Percentiles rank a stretch among this genome's conserved stretches.
These are phyloP conservation scores for Trichoderma sp. DNA, from an alignment of 2,329 filamentous ascomycete genomes.

Conservation along the genomic window DNA sequence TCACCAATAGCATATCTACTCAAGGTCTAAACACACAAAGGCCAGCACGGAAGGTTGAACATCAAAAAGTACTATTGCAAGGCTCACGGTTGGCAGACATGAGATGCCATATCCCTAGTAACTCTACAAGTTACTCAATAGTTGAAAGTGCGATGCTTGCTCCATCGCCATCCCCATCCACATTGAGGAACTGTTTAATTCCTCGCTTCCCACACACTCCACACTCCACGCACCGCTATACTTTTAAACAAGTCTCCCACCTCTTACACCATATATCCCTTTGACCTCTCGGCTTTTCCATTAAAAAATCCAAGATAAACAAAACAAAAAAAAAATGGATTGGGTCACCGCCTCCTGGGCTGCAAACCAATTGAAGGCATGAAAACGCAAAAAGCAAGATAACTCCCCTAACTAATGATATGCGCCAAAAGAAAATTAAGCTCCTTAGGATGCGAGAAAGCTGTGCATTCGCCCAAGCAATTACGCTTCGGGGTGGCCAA, in stretches of 20 bases:
- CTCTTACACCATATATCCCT: slow-evolving; percentile 18
- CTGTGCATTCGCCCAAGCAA: slow-evolving; percentile 20
- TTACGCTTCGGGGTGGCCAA: slow-evolving; percentile 6
- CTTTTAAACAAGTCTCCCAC: slow-evolving; percentile 15
- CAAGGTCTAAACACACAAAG: neutral
- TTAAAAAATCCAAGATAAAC: slow-evolving; percentile 24
- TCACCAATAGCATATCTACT: neutral
- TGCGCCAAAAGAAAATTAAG: slow-evolving; percentile 31
- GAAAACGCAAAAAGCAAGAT: slow-evolving; percentile 25
- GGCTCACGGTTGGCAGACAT: neutral
- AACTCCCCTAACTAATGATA: slow-evolving; percentile 28
- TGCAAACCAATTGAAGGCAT: slow-evolving; percentile 29
- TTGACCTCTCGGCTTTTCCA: slow-evolving; percentile 18
- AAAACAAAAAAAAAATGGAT: slow-evolving; percentile 10
- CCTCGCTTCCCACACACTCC: slow-evolving; percentile 1
- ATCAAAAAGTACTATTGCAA: slow-evolving; percentile 19
- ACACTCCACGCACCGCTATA: neutral
- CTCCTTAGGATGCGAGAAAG: slow-evolving; percentile 28
- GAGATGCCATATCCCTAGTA: slow-evolving; percentile 13
- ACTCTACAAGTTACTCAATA: slow-evolving; percentile 14
- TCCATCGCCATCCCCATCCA: neutral
- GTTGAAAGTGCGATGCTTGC: slow-evolving; percentile 6
- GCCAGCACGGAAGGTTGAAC: neutral
- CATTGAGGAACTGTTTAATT: neutral
- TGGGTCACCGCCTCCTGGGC: slow-evolving; percentile 36